Evolutionary conservation across 1,139 yeast genomes (phyloP).

Genomic region (Geotrichum australiense): DNA sequence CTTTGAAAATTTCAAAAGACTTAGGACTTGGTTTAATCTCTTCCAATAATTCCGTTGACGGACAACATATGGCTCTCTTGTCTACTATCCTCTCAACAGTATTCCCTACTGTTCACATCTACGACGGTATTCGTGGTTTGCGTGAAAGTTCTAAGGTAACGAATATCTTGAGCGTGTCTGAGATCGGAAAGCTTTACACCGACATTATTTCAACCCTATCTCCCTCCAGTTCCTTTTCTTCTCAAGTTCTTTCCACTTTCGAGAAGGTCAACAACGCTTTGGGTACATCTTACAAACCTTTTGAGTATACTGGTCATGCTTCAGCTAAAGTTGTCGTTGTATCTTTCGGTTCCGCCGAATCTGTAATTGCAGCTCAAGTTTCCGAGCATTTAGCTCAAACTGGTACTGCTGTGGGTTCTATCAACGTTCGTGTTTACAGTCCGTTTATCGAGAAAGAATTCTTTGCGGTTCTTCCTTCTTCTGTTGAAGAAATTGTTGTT

Average conservation of each 20-base stretch:
- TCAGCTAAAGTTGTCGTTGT: constrained; percentile 68
- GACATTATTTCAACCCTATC: constrained; percentile 28
- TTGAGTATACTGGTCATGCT: constrained; percentile 61
- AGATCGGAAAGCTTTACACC: constrained; percentile 41
- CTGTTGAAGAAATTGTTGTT: constrained; percentile 56
- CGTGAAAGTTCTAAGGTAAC: constrained; percentile 48
- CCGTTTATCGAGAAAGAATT: constrained; percentile 56
- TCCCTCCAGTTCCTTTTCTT: constrained; percentile 12
- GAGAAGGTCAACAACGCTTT: constrained; percentile 42
- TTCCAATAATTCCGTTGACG: constrained; percentile 43
- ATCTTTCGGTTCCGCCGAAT: constrained; percentile 65
- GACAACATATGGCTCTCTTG: constrained; percentile 61
- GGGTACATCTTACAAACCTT: constrained; percentile 55
- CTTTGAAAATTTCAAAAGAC: constrained; percentile 55
- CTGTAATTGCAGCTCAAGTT: constrained; percentile 46
- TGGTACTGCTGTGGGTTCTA: constrained; percentile 48
- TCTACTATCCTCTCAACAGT: constrained; percentile 59
- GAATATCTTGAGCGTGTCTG: constrained; percentile 42
- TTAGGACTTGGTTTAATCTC: constrained; percentile 67
- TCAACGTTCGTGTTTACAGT: constrained; percentile 69
- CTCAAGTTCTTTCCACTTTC: constrained; percentile 14
- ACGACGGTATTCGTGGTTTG: constrained; percentile 70
- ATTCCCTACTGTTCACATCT: constrained; percentile 59
- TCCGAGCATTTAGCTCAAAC: constrained; percentile 28
- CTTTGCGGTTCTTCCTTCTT: constrained; percentile 48